Base-by-base conservation (phyloP, 768 basidiomycete species). In the Leccinum rimulosum region DNA sequence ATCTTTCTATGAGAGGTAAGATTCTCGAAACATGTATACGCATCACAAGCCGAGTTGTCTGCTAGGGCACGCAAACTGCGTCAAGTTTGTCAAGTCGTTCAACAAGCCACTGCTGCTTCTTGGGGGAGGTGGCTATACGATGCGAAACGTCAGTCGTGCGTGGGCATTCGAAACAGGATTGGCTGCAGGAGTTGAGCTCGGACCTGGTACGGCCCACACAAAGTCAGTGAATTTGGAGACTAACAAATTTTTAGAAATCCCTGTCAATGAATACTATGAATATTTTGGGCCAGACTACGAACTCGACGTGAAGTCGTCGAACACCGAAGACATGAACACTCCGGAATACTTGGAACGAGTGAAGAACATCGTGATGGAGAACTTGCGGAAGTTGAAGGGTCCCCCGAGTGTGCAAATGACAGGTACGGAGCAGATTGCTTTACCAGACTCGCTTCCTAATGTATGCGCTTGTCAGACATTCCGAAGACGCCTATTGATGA, bases 161-260 rank as follows among this genome's bases (percentile, higher is more conserved):
- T 99, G 97, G 97, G 96, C 97, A 22, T 99, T 86, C 68, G 97
- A 99, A 76, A 99, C 97, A 3, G 97, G 97, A 25, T 75, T 99
- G 47, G 97, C 97, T n/a, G 95, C 96, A 25, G 97, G 97, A 11
- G 91, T 95, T 22, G 95, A 98, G 73, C 83, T 99, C 14, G 88
- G 86, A 19, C 81, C 86, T 66, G 86, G 95, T 95, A 76, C 14
- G 3, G 25, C 9, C 1, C 10, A 9, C 33, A n/a, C 33, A 8
- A 54, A 52, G n/a, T 53, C 30, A 0, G 22, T 10, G 7, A 15
- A 55, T n/a, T 6, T 10, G 38, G 4, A 35, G 54, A 54, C 63
- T 63, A 48, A 65, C 58, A n/a, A n/a, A n/a, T n/a, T n/a, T n/a
- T n/a, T n/a, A n/a, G 96, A 93, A 70, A 96, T 99, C 55, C 97